Conservation (phyloP, 1,139 yeast genomes). For the Tardiomyces blankii region DNA sequence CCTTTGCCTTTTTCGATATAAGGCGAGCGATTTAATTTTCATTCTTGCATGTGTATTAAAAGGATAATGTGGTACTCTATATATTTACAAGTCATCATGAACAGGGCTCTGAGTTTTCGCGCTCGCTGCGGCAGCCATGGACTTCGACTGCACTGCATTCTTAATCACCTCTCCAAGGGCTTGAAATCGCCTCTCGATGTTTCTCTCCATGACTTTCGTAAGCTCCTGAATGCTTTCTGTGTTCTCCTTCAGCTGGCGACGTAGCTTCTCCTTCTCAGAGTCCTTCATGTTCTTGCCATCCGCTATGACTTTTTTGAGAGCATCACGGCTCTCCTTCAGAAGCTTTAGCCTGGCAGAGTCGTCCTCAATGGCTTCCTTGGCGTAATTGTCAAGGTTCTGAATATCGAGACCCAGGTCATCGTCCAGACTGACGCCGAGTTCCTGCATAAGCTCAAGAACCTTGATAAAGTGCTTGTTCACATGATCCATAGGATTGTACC, state of each 20-base stretch:
- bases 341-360: neutral
- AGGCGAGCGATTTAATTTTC: too few species aligned
- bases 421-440: constrained; percentile 4
- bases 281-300: neutral
- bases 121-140: constrained; percentile 8
- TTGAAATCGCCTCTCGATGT: constrained; percentile 18
- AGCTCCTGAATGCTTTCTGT: constrained; percentile 3
- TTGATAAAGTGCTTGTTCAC: neutral
- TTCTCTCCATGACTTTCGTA: constrained; percentile 14
- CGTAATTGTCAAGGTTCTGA: constrained; percentile 3
- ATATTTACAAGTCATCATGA: constrained; percentile 9
- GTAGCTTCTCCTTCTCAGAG: constrained; percentile 2
- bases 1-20: too few species aligned
- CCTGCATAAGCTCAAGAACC: constrained; percentile 1
- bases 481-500: too few species aligned
- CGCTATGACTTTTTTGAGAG: too few species aligned
- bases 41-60: too few species aligned
- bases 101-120: constrained; percentile 4
- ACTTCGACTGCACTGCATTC: constrained; percentile 11
- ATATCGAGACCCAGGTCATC: constrained; percentile 4
- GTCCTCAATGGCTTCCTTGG: constrained; percentile 2
- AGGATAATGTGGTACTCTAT: neutral
- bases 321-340: neutral
- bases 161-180: constrained; percentile 14
- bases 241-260: neutral